Evolutionary conservation across 495 filamentous ascomycete genomes (phyloP).

Genomic region (Trichodelitschia bisporula): DNA sequence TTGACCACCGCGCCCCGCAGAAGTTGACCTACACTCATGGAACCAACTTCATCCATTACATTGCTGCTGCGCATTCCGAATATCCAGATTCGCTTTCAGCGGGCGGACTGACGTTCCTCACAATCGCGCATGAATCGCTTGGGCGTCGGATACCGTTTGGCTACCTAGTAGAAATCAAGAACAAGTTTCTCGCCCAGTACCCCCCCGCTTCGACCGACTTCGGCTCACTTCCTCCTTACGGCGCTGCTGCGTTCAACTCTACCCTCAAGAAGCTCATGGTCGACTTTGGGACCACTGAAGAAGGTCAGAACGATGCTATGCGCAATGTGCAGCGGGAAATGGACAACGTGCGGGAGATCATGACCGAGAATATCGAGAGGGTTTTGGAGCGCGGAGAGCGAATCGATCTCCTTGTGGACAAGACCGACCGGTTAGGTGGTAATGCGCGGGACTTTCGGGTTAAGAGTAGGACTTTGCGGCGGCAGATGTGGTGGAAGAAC

Average conservation of each 20-base stretch:
- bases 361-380: constrained; percentile 97
- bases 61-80: constrained; percentile 56
- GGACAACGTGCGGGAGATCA: constrained; percentile 79
- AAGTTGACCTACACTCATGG: constrained; percentile 90
- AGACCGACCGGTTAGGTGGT: constrained; percentile 76
- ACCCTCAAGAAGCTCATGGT: constrained; percentile 57
- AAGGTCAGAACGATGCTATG: constrained; percentile 59
- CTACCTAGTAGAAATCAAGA: constrained; percentile 76
- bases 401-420: constrained; percentile 88
- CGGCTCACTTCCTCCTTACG: constrained; percentile 59
- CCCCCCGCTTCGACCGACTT: constrained; percentile 47
- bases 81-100: constrained; percentile 27
- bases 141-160: constrained; percentile 80
- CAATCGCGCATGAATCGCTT: constrained; percentile 50
- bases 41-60: constrained; percentile 83
- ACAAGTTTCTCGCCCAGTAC: constrained; percentile 59
- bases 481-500: constrained; percentile 99
- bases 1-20: constrained; percentile 51
- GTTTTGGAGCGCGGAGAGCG: constrained; percentile 84
- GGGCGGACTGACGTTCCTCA: constrained; percentile 64
- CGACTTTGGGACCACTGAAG: constrained; percentile 55
- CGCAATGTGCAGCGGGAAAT: constrained; percentile 67
- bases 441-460: constrained; percentile 74
- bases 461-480: constrained; percentile 58
- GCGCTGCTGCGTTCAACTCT: constrained; percentile 63